Conservation (phyloP, 1,139 yeast species). For the Starmera stellimalicola region DNA sequence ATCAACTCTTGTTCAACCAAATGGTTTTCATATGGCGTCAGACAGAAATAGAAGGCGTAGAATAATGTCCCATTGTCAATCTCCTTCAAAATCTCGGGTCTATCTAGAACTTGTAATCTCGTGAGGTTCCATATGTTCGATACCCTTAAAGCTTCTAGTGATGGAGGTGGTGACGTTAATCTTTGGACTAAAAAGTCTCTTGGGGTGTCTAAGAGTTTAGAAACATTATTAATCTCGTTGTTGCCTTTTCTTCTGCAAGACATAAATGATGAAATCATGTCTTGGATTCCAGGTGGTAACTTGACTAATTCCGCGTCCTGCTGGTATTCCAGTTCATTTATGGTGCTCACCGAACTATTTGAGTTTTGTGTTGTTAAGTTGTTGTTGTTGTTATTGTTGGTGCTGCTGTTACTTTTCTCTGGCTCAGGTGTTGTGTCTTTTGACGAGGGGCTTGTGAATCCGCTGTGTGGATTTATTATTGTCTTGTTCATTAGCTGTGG, state of each 20-base stretch:
- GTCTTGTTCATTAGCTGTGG: too few relatives aligned
- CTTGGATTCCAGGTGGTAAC: conserved; percentile 69
- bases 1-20: conserved; percentile 22
- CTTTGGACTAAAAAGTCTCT: conserved; percentile 33
- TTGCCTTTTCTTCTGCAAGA: conserved; percentile 29
- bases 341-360: conserved; percentile 12
- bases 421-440: too few relatives aligned
- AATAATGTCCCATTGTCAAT: conserved; percentile 40
- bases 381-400: neutral
- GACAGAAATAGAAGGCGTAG: conserved; percentile 51
- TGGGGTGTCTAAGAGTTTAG: conserved; percentile 22
- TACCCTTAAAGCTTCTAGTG: conserved; percentile 24
- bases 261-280: conserved; percentile 44
- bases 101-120: conserved; percentile 25
- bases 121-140: conserved; percentile 38
- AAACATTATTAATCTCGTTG: conserved; percentile 26
- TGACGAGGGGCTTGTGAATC: too few relatives aligned
- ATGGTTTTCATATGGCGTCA: conserved; percentile 39
- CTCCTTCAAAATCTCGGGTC: conserved; percentile 18
- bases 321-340: conserved; percentile 19
- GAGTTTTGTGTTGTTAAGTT: conserved; percentile 9
- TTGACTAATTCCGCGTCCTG: conserved; percentile 31
- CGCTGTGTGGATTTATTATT: too few relatives aligned
- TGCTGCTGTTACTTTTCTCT: neutral
- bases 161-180: conserved; percentile 20